Conservation (phyloP, 768 basidiomycete species). For the Daedalea quercina region DNA sequence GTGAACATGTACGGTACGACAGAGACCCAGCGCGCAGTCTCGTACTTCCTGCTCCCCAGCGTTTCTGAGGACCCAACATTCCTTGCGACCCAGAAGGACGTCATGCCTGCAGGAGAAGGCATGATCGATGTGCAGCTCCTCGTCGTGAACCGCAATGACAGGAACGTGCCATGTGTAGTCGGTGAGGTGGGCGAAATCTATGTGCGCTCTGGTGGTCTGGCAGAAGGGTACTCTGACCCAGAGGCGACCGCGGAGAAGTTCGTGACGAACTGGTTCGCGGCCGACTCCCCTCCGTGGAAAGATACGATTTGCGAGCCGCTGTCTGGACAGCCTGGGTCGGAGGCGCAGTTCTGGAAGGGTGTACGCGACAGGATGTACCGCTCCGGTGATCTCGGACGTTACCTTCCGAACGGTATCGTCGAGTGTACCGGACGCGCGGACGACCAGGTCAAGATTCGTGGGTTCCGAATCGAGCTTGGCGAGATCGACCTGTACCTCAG, state of each 20-base stretch:
- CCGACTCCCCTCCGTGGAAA: conserved; percentile 36
- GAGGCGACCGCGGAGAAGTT: conserved; percentile 88
- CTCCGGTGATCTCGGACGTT: conserved; percentile 93
- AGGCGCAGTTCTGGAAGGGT: conserved; percentile 86
- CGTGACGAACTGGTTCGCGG: conserved; percentile 87
- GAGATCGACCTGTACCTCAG: conserved; percentile 97
- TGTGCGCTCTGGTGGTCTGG: conserved; percentile 91
- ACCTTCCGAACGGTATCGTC: conserved; percentile 85
- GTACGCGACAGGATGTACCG: conserved; percentile 97
- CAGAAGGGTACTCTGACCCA: conserved; percentile 88
- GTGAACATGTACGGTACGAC: conserved; percentile 99
- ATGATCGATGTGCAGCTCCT: conserved; percentile 98
- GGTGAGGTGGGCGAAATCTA: conserved; percentile 99
- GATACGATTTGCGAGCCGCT: conserved; percentile 71
- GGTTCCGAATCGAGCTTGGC: conserved; percentile 96
- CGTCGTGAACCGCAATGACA: conserved; percentile 88
- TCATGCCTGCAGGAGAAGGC: conserved; percentile 95
- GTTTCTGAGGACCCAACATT: conserved; percentile 82
- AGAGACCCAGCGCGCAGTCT: conserved; percentile 97
- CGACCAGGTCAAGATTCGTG: conserved; percentile 98
- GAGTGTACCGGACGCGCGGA: conserved; percentile 97
- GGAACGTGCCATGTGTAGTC: conserved; percentile 80
- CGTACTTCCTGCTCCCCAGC: conserved; percentile 90
- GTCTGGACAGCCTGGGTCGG: conserved; percentile 46
- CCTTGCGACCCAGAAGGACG: conserved; percentile 90